Conservation (phyloP, 768 basidiomycete genomes). For the Tricholoma terreum region DNA sequence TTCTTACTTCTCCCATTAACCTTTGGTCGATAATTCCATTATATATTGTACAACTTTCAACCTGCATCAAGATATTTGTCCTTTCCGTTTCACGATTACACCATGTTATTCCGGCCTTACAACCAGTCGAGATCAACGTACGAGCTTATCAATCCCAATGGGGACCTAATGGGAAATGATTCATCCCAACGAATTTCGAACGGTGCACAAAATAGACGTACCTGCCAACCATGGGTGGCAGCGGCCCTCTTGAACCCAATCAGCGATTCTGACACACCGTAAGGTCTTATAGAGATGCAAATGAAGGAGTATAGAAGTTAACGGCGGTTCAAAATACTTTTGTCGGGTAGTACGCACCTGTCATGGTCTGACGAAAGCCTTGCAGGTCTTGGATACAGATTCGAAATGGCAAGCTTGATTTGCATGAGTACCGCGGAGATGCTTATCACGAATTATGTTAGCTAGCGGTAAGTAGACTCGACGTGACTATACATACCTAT, state of each 20-base stretch:
- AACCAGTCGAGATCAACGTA: conserved; percentile 19
- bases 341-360: conserved; percentile 28
- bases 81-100: background rate
- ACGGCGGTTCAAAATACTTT: background rate
- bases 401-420: conserved; percentile 68
- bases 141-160: conserved; percentile 32
- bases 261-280: conserved; percentile 55
- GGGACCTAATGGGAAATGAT: background rate
- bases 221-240: conserved; percentile 60
- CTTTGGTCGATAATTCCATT: too few relatives aligned
- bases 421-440: conserved; percentile 56
- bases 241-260: conserved; percentile 67
- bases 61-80: too few relatives aligned
- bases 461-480: background rate
- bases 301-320: background rate
- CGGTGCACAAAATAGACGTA: conserved; percentile 16
- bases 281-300: conserved; percentile 30
- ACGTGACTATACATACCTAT: conserved; percentile 44
- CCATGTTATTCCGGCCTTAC: background rate
- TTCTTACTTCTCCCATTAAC: too few relatives aligned
- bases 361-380: conserved; percentile 53
- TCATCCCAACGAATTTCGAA: background rate
- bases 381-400: conserved; percentile 61
- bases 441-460: conserved; percentile 18
- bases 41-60: too few relatives aligned